phyloP scores from a whole-genome alignment of 305 asterid genomes.

The Fraxinus paxiana region DNA sequence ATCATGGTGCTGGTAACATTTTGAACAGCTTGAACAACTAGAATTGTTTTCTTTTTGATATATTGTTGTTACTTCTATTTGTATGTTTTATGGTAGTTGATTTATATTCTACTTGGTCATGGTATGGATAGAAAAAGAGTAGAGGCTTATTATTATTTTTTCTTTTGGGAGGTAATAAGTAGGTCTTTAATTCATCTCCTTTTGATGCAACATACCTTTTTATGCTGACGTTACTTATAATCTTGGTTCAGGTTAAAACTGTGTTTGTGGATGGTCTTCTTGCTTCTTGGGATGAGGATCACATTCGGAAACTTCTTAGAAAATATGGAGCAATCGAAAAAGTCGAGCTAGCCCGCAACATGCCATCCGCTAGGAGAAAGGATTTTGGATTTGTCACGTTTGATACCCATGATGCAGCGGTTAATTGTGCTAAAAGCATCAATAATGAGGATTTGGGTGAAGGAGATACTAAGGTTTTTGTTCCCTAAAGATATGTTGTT shows the following conservation, averaged over 20 bases:
- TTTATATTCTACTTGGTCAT: neutral
- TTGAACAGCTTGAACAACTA: neutral
- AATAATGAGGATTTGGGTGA: conserved; percentile 89
- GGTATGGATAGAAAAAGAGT: neutral
- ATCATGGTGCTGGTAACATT: neutral
- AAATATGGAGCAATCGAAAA: conserved; percentile 73
- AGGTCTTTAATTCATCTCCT: neutral
- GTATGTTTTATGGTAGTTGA: neutral
- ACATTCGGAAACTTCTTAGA: conserved; percentile 60
- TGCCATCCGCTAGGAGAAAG: conserved; percentile 96
- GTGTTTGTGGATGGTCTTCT: conserved; percentile 93
- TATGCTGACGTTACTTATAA: neutral
- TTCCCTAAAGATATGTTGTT: conserved; percentile 12
- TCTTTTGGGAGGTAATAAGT: neutral
- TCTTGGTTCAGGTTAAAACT: conserved; percentile 72
- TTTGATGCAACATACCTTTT: neutral
- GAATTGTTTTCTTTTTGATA: neutral
- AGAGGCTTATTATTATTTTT: neutral
- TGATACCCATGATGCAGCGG: conserved; percentile 84
- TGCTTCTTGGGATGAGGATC: conserved; percentile 86
- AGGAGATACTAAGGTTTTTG: conserved; percentile 69
- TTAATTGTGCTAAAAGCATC: conserved; percentile 83
- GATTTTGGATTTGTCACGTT: conserved; percentile 95
- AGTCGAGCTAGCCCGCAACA: conserved; percentile 92
- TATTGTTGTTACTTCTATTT: neutral